Base-by-base conservation (phyloP, 2,329 filamentous ascomycete genomes). In the Aspergillus sp. region DNA sequence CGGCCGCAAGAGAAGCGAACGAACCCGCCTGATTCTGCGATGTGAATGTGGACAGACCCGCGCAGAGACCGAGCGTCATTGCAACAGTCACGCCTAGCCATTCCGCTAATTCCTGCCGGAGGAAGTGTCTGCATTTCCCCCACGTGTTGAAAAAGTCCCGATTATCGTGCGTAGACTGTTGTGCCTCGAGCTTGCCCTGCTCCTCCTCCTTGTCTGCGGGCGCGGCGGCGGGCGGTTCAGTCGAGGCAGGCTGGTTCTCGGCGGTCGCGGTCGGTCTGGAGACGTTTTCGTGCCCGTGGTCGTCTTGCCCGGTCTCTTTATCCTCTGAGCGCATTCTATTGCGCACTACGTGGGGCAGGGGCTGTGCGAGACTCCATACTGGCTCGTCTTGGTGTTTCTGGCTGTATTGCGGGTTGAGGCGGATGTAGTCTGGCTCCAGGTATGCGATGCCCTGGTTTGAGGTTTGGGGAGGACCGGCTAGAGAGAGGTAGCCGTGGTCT, bases 311-410 rank as follows among this genome's bases (percentile, higher is more conserved):
- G 2, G 23, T 15, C 3, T 27, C 21, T 15, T 45, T 25, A 3
- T 25, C 15, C 43, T 45, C 25, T 4, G 7, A 6, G 1, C 31
- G n/a, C 31, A 17, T n/a, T 3, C 31, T 15, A 6, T 76, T 74
- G 23, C 81, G 73, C 17, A 83, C 72, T 0, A 82, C 80, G 55
- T 78, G 79, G 12, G 81, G 81, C 6, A 83, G 68, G 1, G 81
- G 80, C 59, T 81, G 77, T 1, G 79, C 80, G 37, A 83, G 64
- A 59, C 80, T 77, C 76, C 81, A 84, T 41, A 82, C 73, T 3
- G 80, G 80, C 6, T 63, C 61, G 5, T 79, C 76, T 1, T 31
- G 27, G 27, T 74, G 68, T n/a, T 77, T 71, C 55, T 80, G 75
- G 23, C 79, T 80, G 55, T 83, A 83, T 41, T 77, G 76, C 2